Base-by-base conservation (phyloP, 345 rosid genomes). In the Citrus australasica region DNA sequence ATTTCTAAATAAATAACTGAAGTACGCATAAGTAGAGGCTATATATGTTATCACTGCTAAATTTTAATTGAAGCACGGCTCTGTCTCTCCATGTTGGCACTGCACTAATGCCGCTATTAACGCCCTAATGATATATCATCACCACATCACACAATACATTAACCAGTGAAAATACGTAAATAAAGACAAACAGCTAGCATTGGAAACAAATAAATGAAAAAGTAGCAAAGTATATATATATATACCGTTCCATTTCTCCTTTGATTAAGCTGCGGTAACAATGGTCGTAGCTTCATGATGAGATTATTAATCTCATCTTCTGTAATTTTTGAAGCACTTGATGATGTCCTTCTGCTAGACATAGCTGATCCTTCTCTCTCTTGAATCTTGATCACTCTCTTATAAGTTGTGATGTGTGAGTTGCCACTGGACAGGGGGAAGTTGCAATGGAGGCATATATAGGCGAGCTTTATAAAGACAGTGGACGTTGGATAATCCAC, bases 391-490 rank as follows among this genome's bases (percentile, higher is more conserved):
- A 58, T 69, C 37, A 38, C 56, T 64, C 30, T 53, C 58, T 58
- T 35, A 24, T 24, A 27, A 5, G 27, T 38, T 2, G 13, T 2
- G 37, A 17, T 32, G 3, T 22, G 28, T 22, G 28, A 33, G 28
- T 24, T 3, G 48, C 42, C 6, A 7, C 16, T 11, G 71, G 69
- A 16, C 17, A 3, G 17, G 7, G 58, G 83, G 81, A 77, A 76
- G 72, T 60, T 68, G 28, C 33, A 76, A 62, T 14, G 72, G 30
- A 55, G 77, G 64, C 65, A 64, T 0, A 32, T 32, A 32, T 30
- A 6, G 69, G 68, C 40, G 13, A 32, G 76, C 81, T 81, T 66
- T 84, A 81, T 76, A 87, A 79, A 81, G 82, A 79, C 71, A 10
- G 48, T 4, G 65, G 58, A 33, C 27, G 38, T 24, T 71, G 14